Base-by-base conservation (phyloP, 495 filamentous ascomycete genomes). In the Penicillium antarcticum region DNA sequence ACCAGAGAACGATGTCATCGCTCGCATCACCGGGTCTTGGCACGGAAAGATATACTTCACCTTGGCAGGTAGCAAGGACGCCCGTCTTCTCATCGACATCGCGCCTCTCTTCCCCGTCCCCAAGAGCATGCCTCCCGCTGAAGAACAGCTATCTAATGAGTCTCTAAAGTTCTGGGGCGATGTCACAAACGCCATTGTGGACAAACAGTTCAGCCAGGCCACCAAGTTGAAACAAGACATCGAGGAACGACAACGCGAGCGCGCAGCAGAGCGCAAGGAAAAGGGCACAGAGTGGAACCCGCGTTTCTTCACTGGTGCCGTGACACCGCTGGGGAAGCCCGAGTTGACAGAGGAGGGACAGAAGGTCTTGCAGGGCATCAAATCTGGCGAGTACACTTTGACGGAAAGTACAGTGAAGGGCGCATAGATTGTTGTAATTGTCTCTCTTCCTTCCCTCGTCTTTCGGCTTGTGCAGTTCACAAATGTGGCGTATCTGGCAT, bases 141-240 rank as follows among this genome's bases (percentile, higher is more conserved):
- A 88, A 48, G 52, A 80, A 23, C 92, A 96, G 67, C 81, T 96
- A 5, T 80, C 88, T 18, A 92, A 97, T 60, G 94, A 98, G 72
- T 95, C 89, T 1, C 82, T 91, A 45, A 84, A 82, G 52, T 89
- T 95, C 60, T 98, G 94, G 94, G 76, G 80, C 31, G 78, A 79
- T 19, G 92, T 98, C 34, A 97, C 94, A 8, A 74, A 86, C 29
- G 89, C 92, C n/a, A 97, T 98, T 52, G 58, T 83, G 10, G 73
- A 83, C 53, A 96, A 90, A 67, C 89, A 92, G 57, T 98, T 82
- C 68, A 79, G 79, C 36, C 82, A 86, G 53, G 94, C 94, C 12
- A 97, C 92, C 39, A 83, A 81, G 33, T 68, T 91, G 37, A 98
- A 98, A 70, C 81, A 89, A 39, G 90, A 95, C 57, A 82, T 98